Evolutionary conservation across 768 basidiomycete genomes (phyloP).

Genomic region (Sporobolomyces phaffii): DNA sequence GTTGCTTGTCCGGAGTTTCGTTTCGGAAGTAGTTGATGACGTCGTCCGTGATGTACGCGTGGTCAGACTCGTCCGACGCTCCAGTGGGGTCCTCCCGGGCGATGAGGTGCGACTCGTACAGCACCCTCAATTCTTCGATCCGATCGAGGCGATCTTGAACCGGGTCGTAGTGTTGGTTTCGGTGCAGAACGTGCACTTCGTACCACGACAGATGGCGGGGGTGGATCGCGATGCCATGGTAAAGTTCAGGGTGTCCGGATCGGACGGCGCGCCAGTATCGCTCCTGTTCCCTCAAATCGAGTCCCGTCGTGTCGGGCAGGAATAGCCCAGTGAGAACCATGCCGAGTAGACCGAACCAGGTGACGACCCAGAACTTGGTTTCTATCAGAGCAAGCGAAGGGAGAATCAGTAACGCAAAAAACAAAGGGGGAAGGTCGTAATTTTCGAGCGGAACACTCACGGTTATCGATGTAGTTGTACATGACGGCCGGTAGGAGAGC

Average conservation of each 20-base stretch:
- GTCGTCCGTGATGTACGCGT: slow-evolving; percentile 29
- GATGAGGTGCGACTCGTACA: slow-evolving; percentile 43
- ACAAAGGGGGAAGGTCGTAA: background rate
- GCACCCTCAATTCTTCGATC: slow-evolving; percentile 46
- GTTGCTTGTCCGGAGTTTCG: slow-evolving; percentile 10
- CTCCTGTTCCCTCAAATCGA: slow-evolving; percentile 50
- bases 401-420: background rate
- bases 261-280: slow-evolving; percentile 46
- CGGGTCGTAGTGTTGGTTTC: slow-evolving; percentile 45
- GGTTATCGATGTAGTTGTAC: slow-evolving; percentile 47
- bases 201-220: slow-evolving; percentile 46
- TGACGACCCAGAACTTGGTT: slow-evolving; percentile 48
- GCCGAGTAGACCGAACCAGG: slow-evolving; percentile 47
- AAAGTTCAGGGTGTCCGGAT: slow-evolving; percentile 45
- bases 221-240: slow-evolving; percentile 50
- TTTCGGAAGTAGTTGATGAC: slow-evolving; percentile 30
- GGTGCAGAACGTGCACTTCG: slow-evolving; percentile 46
- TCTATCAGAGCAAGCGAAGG: slow-evolving; percentile 14
- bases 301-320: slow-evolving; percentile 48
- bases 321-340: slow-evolving; percentile 40
- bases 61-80: slow-evolving; percentile 15
- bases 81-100: slow-evolving; percentile 8
- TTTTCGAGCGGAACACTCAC: slow-evolving; percentile 4
- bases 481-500: slow-evolving; percentile 48
- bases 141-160: slow-evolving; percentile 45